Evolutionary conservation across 2,329 filamentous ascomycete genomes (phyloP).

Genomic region (Xylariaceae sp.): DNA sequence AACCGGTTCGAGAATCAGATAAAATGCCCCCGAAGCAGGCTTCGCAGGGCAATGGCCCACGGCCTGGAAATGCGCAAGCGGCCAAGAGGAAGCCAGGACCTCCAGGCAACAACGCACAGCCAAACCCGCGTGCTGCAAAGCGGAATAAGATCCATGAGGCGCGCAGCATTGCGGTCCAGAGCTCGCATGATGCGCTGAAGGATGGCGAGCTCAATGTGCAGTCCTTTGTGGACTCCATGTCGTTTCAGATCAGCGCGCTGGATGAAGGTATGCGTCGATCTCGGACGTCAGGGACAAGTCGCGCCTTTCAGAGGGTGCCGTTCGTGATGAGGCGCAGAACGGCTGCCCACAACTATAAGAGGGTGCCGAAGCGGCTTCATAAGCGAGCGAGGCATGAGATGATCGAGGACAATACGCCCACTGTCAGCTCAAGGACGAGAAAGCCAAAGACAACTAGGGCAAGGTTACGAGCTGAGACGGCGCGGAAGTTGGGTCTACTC

Average conservation of each 20-base stretch:
- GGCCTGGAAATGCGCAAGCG: conserved; percentile 12
- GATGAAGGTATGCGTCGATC: conserved; percentile 76
- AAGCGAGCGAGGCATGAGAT: conserved; percentile 67
- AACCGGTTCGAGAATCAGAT: background rate
- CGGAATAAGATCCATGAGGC: conserved; percentile 44
- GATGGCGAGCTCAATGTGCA: conserved; percentile 81
- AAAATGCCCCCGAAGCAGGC: background rate
- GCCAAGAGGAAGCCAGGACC: conserved; percentile 29
- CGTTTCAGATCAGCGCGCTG: conserved; percentile 83
- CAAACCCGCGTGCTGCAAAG: conserved; percentile 34
- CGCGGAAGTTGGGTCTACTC: conserved; percentile 62
- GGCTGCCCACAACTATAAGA: conserved; percentile 90
- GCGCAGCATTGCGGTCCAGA: conserved; percentile 47
- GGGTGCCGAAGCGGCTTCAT: conserved; percentile 73
- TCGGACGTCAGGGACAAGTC: conserved; percentile 54
- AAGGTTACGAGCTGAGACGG: conserved; percentile 68
- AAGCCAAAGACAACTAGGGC: conserved; percentile 55
- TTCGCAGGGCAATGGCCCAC: no score
- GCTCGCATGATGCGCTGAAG: conserved; percentile 46
- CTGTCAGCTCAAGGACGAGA: conserved; percentile 59
- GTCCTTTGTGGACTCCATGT: conserved; percentile 75
- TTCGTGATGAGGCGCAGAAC: conserved; percentile 78
- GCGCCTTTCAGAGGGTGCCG: conserved; percentile 89
- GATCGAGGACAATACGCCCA: conserved; percentile 85
- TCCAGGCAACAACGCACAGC: conserved; percentile 26